Conservation (phyloP, 164 flowering plant genomes). For the Houttuynia cordata region DNA sequence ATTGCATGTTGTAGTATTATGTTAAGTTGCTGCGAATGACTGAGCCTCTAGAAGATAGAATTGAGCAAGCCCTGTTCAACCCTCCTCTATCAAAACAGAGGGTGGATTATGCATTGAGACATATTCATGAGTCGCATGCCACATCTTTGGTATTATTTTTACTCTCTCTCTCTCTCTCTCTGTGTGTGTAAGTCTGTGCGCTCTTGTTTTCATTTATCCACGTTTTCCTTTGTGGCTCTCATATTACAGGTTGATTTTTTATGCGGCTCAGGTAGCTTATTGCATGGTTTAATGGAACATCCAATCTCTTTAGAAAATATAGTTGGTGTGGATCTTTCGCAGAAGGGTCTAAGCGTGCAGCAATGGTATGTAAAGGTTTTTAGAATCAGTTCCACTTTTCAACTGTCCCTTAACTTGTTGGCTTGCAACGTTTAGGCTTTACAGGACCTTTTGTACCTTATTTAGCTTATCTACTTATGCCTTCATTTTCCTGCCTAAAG, state of each 20-base stretch:
- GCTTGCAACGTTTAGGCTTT: background rate
- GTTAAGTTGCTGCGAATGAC: slow-evolving; percentile 51
- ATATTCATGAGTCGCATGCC: slow-evolving; percentile 63
- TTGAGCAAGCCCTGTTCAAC: slow-evolving; percentile 92
- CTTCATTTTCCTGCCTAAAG: background rate
- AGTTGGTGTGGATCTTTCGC: slow-evolving; percentile 84
- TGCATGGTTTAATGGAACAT: slow-evolving; percentile 60
- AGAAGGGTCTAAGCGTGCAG: slow-evolving; percentile 70
- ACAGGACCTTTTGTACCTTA: background rate
- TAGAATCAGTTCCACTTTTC: background rate
- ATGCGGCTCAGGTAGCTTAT: slow-evolving; percentile 88
- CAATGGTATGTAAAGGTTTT: slow-evolving; percentile 43
- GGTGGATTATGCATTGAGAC: slow-evolving; percentile 70
- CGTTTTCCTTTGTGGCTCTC: slow-evolving; percentile 1
- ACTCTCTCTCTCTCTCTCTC: background rate
- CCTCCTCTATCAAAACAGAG: slow-evolving; percentile 97
- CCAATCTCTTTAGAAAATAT: slow-evolving; percentile 55
- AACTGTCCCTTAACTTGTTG: background rate
- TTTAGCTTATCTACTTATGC: background rate
- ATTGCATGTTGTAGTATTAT: slow-evolving; percentile 54
- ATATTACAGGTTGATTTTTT: slow-evolving; percentile 80
- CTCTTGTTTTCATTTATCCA: background rate
- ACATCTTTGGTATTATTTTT: slow-evolving; percentile 43
- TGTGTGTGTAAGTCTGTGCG: background rate
- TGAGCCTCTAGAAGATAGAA: slow-evolving; percentile 83